Evolutionary conservation across 2,329 filamentous ascomycete genomes (phyloP).

Genomic region (Fusarium humuli): DNA sequence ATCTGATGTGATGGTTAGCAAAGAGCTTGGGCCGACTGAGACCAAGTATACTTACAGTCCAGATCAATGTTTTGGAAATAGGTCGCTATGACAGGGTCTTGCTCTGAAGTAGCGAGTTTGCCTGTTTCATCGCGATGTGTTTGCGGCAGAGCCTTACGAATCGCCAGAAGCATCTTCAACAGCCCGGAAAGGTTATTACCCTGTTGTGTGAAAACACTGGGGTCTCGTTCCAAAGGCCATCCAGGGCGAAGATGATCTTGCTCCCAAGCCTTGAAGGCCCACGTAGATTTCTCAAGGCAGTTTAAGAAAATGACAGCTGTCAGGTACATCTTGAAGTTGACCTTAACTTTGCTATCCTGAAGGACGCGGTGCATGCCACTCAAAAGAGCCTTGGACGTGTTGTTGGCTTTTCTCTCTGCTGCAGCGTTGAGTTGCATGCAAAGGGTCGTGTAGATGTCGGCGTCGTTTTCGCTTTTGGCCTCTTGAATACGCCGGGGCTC

Average conservation of each 20-base stretch:
- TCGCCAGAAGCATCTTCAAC: conserved; percentile 70
- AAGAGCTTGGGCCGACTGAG: not conserved
- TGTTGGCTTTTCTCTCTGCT: conserved; percentile 71
- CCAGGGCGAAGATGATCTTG: conserved; percentile 68
- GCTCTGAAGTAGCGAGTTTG: conserved; percentile 61
- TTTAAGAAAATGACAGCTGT: conserved; percentile 72
- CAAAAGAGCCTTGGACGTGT: conserved; percentile 68
- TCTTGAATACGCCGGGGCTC: conserved; percentile 63
- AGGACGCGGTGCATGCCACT: conserved; percentile 71
- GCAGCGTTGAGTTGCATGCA: conserved; percentile 73
- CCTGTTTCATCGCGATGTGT: conserved; percentile 61
- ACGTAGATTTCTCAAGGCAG: conserved; percentile 75
- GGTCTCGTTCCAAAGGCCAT: conserved; percentile 71
- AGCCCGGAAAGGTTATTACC: conserved; percentile 69
- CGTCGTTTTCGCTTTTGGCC: conserved; percentile 59
- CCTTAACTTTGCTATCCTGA: conserved; percentile 69
- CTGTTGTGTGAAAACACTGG: conserved; percentile 67
- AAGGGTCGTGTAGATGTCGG: conserved; percentile 70
- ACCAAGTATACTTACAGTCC: conserved; percentile 62
- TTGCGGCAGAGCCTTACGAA: conserved; percentile 69
- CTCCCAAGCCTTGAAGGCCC: conserved; percentile 76
- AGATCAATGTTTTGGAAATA: conserved; percentile 69
- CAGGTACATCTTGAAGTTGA: conserved; percentile 71
- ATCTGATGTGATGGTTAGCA: conserved; percentile 36
- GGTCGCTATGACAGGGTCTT: conserved; percentile 58